Conservation (phyloP, 163 green algal genomes). For the Prototheca wickerhamii region DNA sequence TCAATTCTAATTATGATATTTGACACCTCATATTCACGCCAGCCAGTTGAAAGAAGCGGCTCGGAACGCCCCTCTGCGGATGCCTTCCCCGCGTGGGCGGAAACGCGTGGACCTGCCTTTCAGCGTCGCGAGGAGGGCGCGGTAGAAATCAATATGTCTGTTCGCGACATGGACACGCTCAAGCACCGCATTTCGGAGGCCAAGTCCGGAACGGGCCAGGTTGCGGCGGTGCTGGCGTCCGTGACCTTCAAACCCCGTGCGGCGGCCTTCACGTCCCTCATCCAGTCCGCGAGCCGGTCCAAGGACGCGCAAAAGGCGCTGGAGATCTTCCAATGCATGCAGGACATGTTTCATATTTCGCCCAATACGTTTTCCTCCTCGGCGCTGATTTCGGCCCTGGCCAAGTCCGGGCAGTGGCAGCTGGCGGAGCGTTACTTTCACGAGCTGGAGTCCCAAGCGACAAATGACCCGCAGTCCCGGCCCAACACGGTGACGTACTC, state of each 20-base stretch:
- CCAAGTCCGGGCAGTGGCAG: conserved; percentile 31
- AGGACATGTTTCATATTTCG: conserved; percentile 1
- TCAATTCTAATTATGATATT: too few relatives aligned
- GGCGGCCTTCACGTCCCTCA: conserved; percentile 18
- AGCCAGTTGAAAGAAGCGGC: too few relatives aligned
- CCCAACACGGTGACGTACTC: conserved; percentile 36
- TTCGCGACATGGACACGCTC: conserved; percentile 10
- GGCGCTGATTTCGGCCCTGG: conserved; percentile 25
- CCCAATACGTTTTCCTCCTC: conserved; percentile 31
- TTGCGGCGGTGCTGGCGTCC: conserved; percentile 6
- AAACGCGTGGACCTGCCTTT: too few relatives aligned
- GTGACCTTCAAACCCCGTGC: conserved; percentile 14
- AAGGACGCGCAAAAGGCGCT: conserved; percentile 26
- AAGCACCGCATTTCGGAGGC: not conserved
- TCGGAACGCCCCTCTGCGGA: too few relatives aligned
- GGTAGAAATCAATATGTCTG: too few relatives aligned
- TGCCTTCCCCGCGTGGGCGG: too few relatives aligned
- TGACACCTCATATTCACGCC: too few relatives aligned
- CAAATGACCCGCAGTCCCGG: conserved; percentile 5
- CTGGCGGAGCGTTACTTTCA: conserved; percentile 58
- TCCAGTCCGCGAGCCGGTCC: conserved; percentile 21
- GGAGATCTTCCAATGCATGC: conserved; percentile 29
- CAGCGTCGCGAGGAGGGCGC: too few relatives aligned
- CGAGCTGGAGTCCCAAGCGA: conserved; percentile 38
- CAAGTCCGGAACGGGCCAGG: not conserved